These are phyloP conservation scores for Cryptococcus sp. DNA, from an alignment of 1,284 basidiomycete species.

Conservation along the genomic window DNA sequence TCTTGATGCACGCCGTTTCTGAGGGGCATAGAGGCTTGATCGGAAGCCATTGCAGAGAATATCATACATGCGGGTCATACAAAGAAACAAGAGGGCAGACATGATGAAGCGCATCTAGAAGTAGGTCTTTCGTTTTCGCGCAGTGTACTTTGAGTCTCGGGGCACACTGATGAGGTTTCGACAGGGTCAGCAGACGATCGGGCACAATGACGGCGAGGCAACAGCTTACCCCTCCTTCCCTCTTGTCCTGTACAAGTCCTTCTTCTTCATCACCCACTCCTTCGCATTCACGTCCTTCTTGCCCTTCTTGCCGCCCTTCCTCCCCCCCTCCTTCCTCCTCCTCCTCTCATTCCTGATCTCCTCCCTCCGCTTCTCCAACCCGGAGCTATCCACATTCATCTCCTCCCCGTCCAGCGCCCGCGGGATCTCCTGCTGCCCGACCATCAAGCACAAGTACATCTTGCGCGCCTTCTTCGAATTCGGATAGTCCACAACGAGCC, in stretches of 20 bases:
- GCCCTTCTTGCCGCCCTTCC: slow-evolving; percentile 37
- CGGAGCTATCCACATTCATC: slow-evolving; percentile 51
- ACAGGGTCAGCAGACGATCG: not conserved
- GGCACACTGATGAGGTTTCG: slow-evolving; percentile 39
- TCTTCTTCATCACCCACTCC: slow-evolving; percentile 58
- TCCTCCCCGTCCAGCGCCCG: slow-evolving; percentile 69
- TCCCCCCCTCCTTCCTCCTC: slow-evolving; percentile 32
- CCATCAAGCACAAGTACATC: slow-evolving; percentile 83
- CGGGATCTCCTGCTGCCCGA: slow-evolving; percentile 67
- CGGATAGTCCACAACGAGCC: slow-evolving; percentile 93
- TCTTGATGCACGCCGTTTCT: too few relatives aligned
- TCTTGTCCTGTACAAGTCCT: slow-evolving; percentile 56
- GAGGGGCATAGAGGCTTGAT: too few relatives aligned
- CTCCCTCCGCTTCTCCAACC: slow-evolving; percentile 64
- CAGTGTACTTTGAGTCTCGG: slow-evolving; percentile 51
- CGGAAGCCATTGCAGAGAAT: not conserved
- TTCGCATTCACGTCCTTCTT: slow-evolving; percentile 48
- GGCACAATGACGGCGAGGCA: not conserved
- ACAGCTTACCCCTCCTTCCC: slow-evolving; percentile 54
- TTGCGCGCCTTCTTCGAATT: slow-evolving; percentile 93
- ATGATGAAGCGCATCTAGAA: slow-evolving; percentile 30
- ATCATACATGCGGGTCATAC: not conserved
- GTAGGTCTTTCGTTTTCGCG: slow-evolving; percentile 47
- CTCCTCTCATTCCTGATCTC: slow-evolving; percentile 43
- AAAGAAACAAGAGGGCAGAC: not conserved